A percentile compares a stretch with the other conserved stretches of the same genome.
phyloP scores from a whole-genome alignment of 345 rosid species.

The Eucalyptus pauciflora region DNA sequence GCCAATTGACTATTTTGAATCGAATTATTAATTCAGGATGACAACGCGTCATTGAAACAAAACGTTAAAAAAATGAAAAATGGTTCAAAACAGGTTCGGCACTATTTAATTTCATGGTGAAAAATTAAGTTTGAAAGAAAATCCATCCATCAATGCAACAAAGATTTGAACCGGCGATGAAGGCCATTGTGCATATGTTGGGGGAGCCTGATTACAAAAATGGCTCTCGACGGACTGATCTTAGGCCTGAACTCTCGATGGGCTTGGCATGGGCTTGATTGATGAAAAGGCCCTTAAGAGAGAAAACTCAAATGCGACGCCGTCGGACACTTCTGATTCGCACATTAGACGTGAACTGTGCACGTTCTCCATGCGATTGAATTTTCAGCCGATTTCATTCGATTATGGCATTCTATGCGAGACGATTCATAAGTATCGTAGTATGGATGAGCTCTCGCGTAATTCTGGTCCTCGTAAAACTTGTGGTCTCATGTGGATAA shows the following conservation, averaged over 20 bases:
- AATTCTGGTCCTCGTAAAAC: neutral
- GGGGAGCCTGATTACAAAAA: neutral
- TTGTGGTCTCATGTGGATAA: neutral
- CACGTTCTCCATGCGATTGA: neutral
- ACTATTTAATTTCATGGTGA: no score
- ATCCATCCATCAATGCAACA: neutral
- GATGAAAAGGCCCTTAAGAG: neutral
- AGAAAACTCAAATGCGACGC: neutral
- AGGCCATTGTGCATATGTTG: rapidly evolving
- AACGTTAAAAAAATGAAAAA: no score
- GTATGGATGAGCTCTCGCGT: neutral
- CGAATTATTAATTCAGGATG: no score
- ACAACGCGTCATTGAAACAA: no score
- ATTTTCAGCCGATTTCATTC: neutral
- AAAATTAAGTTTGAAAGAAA: no score
- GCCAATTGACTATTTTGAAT: neutral
- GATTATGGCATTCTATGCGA: rapidly evolving
- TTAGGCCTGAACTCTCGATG: neutral
- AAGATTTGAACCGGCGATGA: neutral
- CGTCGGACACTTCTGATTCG: rapidly evolving
- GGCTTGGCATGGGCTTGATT: neutral
- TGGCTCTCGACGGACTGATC: neutral
- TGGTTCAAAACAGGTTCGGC: no score
- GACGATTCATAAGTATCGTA: rapidly evolving
- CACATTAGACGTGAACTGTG: rapidly evolving